Base-by-base conservation (phyloP, 345 rosid genomes). In the Kandelia obovata region DNA sequence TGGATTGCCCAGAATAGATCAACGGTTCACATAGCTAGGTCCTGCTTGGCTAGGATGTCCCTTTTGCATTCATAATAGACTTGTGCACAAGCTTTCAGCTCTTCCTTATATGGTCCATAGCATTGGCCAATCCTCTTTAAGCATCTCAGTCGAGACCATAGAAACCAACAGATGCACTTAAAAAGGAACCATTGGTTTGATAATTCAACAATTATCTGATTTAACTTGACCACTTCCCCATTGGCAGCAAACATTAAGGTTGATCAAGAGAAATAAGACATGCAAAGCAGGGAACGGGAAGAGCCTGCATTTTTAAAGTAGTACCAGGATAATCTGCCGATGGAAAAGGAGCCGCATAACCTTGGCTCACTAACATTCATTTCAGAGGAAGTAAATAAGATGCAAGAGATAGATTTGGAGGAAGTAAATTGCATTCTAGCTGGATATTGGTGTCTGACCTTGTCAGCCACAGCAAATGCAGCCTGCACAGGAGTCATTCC, bases 401-500 rank as follows among this genome's bases (percentile, higher is more conserved):
- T 43, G 49, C 49, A 13, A 43, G 49, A 13, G 1, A 3, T 28
- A 11, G 34, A 31, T 31, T 13, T 43, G 16, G 17, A 43, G 49
- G 49, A 13, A 43, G 15, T 43, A 43, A 11, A 43, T 43, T 43
- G 49, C 49, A 43, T 43, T 13, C 49, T 13, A 43, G 47, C 47
- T 2, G 47, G 28, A 30, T 31, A 10, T 32, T 34, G 34, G 30
- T 16, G 61, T 35, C 58, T 77, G 65, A 92, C 98, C 97, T 95
- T 95, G 80, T 92, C 99, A 39, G 99, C 97, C 25, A 92, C 99
- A 11, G 99, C 97, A 46, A 92, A 95, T 5, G 99, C 99, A 49
- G 99, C 97, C 82, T 95, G 99, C 65, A 95, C 97, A 1, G 99
- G 99, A 59, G 97, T 95, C 97, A 95, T 95, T 68, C 99, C 99